These are phyloP conservation scores for Blastobotrys apis DNA, from an alignment of 1,139 yeast genomes.

Conservation along the genomic window DNA sequence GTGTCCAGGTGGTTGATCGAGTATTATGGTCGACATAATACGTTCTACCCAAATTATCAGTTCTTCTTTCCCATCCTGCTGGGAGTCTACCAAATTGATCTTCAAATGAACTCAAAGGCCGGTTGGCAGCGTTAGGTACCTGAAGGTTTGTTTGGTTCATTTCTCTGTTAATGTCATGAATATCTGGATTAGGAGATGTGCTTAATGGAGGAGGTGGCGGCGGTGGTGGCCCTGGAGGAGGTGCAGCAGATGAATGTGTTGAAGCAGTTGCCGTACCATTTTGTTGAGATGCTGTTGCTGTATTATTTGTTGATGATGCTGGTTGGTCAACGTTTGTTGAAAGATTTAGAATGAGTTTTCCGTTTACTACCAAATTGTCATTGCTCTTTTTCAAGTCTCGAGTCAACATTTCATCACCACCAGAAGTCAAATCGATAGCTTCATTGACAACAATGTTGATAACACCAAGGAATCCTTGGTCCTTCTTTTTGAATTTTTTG, in stretches of 20 bases:
- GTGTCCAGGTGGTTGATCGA: constrained; percentile 96
- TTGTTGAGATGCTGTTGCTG: constrained; percentile 16
- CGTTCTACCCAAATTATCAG: constrained; percentile 95
- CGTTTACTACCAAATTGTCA: constrained; percentile 87
- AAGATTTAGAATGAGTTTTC: constrained; percentile 67
- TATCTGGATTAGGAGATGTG: background rate
- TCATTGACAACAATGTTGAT: constrained; percentile 89
- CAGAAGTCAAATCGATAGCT: constrained; percentile 66
- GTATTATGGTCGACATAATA: constrained; percentile 97
- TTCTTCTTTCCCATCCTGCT: constrained; percentile 98
- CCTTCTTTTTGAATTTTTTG: constrained; percentile 95
- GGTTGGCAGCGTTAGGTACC: constrained; percentile 16
- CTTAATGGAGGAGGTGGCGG: too few species aligned
- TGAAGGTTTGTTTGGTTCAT: too few species aligned
- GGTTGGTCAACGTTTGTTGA: constrained; percentile 53
- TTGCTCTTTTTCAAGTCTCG: constrained; percentile 88
- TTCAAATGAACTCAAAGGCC: constrained; percentile 64
- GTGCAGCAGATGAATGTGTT: constrained; percentile 2
- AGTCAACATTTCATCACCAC: constrained; percentile 75
- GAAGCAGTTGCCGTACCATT: constrained; percentile 10
- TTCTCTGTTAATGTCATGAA: too few species aligned
- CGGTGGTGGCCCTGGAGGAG: constrained; percentile 9
- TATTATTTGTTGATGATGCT: constrained; percentile 35
- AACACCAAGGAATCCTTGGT: constrained; percentile 97
- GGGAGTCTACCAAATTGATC: constrained; percentile 96